Conservation (phyloP, 192 early-diverging fungal species). For the Coemansia furcata region DNA sequence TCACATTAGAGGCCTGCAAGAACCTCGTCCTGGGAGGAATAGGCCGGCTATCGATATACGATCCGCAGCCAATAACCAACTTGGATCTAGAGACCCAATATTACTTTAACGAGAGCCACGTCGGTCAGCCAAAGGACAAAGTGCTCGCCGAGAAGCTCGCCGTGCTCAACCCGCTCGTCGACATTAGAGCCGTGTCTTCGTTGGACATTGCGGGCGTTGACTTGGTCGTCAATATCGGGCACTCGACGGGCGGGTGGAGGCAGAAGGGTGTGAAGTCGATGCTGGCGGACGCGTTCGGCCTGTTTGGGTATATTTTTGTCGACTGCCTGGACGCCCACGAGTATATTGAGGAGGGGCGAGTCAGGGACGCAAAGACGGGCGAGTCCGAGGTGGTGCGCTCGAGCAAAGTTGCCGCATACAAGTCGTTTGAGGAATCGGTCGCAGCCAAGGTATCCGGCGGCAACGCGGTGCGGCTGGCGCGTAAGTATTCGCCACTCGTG, state of each 20-base stretch:
- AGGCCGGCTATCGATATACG: conserved; percentile 70
- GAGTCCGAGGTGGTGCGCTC: neutral
- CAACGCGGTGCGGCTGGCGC: conserved; percentile 11
- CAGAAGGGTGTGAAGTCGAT: conserved; percentile 54
- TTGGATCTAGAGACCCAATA: conserved; percentile 25
- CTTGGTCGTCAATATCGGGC: conserved; percentile 63
- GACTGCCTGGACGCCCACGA: conserved; percentile 55
- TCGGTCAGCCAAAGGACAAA: conserved; percentile 17
- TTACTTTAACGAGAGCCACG: conserved; percentile 16
- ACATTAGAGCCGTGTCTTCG: conserved; percentile 52
- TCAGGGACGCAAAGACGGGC: neutral
- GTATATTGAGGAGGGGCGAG: conserved; percentile 22
- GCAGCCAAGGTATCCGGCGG: neutral
- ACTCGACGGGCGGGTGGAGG: conserved; percentile 59
- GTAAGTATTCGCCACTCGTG: conserved; percentile 38
- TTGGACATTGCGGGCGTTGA: conserved; percentile 59
- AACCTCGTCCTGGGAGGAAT: conserved; percentile 91
- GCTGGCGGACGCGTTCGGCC: conserved; percentile 66
- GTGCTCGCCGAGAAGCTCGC: conserved; percentile 63
- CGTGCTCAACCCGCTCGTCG: conserved; percentile 81
- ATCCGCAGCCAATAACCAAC: conserved; percentile 59
- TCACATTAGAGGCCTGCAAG: conserved; percentile 86
- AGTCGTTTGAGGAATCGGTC: conserved; percentile 17
- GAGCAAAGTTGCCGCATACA: conserved; percentile 9
- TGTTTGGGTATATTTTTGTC: conserved; percentile 83